Evolutionary conservation across 345 rosid species (phyloP).

Genomic region (Lagerstroemia speciosa): DNA sequence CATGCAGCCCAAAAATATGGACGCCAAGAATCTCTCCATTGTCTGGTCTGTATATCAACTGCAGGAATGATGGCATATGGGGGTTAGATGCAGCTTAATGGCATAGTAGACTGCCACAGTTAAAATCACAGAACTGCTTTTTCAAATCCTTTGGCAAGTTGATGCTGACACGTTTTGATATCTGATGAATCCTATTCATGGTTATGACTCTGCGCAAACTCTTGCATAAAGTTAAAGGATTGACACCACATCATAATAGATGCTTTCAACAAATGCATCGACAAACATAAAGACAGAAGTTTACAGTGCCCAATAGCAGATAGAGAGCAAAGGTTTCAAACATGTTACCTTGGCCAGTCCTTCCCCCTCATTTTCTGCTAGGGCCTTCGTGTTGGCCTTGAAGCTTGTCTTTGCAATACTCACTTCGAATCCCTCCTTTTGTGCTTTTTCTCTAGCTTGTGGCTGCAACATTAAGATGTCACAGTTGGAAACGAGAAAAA

Average conservation of each 20-base stretch:
- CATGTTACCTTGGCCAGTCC: constrained; percentile 83
- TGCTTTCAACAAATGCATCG: background rate
- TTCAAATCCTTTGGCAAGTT: background rate
- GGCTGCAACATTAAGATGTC: constrained; percentile 37
- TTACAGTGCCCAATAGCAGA: background rate
- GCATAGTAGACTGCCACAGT: background rate
- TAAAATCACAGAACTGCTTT: background rate
- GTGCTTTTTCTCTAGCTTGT: constrained; percentile 95
- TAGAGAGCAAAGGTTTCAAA: constrained; percentile 4
- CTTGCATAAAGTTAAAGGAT: background rate
- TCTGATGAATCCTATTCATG: background rate
- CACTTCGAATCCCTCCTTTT: constrained; percentile 83
- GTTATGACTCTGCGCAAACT: background rate
- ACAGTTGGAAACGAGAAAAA: constrained; percentile 4
- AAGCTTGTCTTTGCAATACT: constrained; percentile 88
- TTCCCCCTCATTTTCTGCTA: constrained; percentile 98
- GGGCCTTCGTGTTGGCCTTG: constrained; percentile 97
- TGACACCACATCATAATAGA: background rate
- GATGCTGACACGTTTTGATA: background rate
- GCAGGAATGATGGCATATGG: constrained; percentile 13
- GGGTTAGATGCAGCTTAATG: background rate
- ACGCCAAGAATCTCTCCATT: constrained; percentile 96
- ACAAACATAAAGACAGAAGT: background rate
- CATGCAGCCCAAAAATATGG: constrained; percentile 93
- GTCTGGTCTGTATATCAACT: constrained; percentile 97